Percentiles rank a stretch among this genome's conserved stretches.
These are phyloP conservation scores for Periconia macrospinosa DNA, from an alignment of 2,329 filamentous ascomycete genomes.

Conservation along the genomic window DNA sequence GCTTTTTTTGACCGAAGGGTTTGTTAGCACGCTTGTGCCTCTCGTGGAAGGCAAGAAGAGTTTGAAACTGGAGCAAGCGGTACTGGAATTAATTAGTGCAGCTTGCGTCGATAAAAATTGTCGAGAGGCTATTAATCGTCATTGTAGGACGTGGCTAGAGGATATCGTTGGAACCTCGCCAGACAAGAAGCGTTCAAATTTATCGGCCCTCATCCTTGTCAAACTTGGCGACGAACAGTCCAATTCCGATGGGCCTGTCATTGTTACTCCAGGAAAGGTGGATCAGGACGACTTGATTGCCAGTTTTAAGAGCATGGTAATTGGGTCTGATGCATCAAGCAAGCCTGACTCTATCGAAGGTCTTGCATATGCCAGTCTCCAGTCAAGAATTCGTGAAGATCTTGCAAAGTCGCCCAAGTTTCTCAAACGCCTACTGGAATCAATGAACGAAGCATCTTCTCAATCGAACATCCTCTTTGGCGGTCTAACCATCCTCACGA, in stretches of 20 bases:
- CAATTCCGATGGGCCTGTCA: constrained; percentile 30
- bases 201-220: constrained; percentile 58
- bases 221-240: constrained; percentile 51
- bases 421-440: constrained; percentile 68
- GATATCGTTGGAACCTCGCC: constrained; percentile 76
- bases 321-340: constrained; percentile 59
- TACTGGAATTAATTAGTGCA: constrained; percentile 86
- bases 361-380: constrained; percentile 86
- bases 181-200: constrained; percentile 57
- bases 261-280: constrained; percentile 34
- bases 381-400: constrained; percentile 80
- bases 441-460: constrained; percentile 48
- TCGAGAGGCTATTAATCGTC: constrained; percentile 79
- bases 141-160: constrained; percentile 85
- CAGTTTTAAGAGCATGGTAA: constrained; percentile 65
- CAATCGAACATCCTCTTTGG: constrained; percentile 74
- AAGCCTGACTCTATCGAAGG: constrained; percentile 81
- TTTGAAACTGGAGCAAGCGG: constrained; percentile 80
- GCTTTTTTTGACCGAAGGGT: constrained; percentile 87
- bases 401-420: constrained; percentile 70
- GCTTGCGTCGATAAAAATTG: constrained; percentile 85
- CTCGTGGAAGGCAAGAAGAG: constrained; percentile 82
- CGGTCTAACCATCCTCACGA: constrained; percentile 80
- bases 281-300: constrained; percentile 54
- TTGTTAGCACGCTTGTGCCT: constrained; percentile 74